Evolutionary conservation across 306 rosid species (phyloP).

Genomic region (Potentilla sterilis): DNA sequence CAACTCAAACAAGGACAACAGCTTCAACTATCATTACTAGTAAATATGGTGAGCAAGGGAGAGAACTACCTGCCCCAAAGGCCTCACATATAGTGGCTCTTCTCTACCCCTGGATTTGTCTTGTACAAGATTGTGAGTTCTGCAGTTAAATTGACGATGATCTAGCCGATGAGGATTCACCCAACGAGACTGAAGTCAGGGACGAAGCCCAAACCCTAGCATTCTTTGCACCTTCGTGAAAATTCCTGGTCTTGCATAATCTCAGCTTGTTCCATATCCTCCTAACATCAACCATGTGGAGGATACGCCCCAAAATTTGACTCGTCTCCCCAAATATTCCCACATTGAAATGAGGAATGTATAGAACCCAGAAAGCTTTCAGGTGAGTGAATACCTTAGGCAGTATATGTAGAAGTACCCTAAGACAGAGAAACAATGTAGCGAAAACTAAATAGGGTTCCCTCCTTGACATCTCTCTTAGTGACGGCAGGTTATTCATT

Average conservation of each 20-base stretch:
- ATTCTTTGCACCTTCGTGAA: slow-evolving; percentile 62
- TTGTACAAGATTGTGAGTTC: slow-evolving; percentile 30
- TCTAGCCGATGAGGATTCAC: slow-evolving; percentile 49
- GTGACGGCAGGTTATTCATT: slow-evolving; percentile 29
- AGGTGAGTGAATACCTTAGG: slow-evolving; percentile 38
- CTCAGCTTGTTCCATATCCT: slow-evolving; percentile 69
- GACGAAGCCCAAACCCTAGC: slow-evolving; percentile 82
- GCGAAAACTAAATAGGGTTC: slow-evolving; percentile 62
- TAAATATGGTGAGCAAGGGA: slow-evolving; percentile 2
- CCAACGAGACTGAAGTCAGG: slow-evolving; percentile 66
- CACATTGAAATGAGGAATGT: slow-evolving; percentile 56
- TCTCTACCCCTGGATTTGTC: slow-evolving; percentile 33
- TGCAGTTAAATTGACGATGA: slow-evolving; percentile 18
- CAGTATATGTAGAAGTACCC: slow-evolving; percentile 40
- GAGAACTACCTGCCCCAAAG: slow-evolving; percentile 25
- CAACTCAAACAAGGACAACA: slow-evolving; percentile 34
- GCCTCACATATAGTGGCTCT: slow-evolving; percentile 31
- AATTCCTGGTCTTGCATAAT: slow-evolving; percentile 56
- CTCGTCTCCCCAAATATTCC: slow-evolving; percentile 72
- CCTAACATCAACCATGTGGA: slow-evolving; percentile 55
- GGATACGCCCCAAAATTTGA: slow-evolving; percentile 53
- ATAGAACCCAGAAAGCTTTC: slow-evolving; percentile 48
- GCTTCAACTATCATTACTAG: slow-evolving; percentile 26
- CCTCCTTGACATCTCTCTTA: slow-evolving; percentile 36
- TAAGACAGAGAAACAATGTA: slow-evolving; percentile 51